Conservation (phyloP, 2,329 filamentous ascomycete species). For the Colletotrichum higginsianum region DNA sequence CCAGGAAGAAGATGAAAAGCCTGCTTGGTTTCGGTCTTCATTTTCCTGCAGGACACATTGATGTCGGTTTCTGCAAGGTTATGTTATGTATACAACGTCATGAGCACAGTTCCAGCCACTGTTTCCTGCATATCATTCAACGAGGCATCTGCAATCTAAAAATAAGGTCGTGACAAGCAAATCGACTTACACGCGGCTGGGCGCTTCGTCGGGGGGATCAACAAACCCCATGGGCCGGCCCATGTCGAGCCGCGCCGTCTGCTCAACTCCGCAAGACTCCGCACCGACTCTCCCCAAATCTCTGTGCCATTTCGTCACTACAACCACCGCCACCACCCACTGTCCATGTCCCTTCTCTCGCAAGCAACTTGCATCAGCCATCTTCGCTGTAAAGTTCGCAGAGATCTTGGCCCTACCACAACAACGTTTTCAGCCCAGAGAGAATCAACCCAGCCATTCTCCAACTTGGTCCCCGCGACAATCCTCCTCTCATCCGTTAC, state of each 20-base stretch:
- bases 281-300: constrained; percentile 23
- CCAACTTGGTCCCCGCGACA: constrained; percentile 1
- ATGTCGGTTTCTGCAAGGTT: neutral
- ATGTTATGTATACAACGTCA: too few relatives aligned
- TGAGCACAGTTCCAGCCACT: neutral
- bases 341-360: neutral
- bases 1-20: neutral
- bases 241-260: constrained; percentile 15
- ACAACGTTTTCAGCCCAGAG: neutral
- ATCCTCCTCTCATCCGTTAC: neutral
- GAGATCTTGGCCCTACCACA: neutral
- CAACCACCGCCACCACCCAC: neutral
- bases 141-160: neutral
- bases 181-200: constrained; percentile 14
- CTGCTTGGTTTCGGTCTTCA: neutral
- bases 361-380: constrained; percentile 2
- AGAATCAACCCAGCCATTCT: neutral
- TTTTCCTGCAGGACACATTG: neutral
- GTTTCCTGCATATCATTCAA: neutral
- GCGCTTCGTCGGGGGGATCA: constrained; percentile 21
- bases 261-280: constrained; percentile 38
- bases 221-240: constrained; percentile 17
- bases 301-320: constrained; percentile 28
- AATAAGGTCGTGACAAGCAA: neutral
- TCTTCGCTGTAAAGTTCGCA: constrained; percentile 17